These are phyloP conservation scores for Klebsormidium nitens DNA, from an alignment of 139 green algal species.

Conservation along the genomic window DNA sequence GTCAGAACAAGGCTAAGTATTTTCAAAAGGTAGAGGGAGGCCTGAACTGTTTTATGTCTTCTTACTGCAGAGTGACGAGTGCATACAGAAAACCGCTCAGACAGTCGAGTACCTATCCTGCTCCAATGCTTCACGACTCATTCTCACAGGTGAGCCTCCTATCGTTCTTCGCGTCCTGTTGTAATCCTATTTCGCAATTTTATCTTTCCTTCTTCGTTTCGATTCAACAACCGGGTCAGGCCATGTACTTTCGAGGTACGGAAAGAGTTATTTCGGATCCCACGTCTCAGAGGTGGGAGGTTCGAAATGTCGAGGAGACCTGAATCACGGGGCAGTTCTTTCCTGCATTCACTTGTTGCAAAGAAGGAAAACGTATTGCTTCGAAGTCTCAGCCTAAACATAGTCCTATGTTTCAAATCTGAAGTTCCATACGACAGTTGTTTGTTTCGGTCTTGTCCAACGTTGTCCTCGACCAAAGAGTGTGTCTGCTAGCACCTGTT, in stretches of 20 bases:
- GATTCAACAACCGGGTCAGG: background rate
- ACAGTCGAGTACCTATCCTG: constrained; percentile 37
- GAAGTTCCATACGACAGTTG: background rate
- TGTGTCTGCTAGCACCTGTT: background rate
- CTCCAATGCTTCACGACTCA: background rate
- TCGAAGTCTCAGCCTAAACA: too few species aligned
- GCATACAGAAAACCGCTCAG: constrained; percentile 40
- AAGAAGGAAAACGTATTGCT: too few species aligned
- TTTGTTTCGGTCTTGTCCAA: background rate
- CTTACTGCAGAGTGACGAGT: constrained; percentile 45
- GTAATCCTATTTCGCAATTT: background rate
- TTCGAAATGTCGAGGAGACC: too few species aligned
- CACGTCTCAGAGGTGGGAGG: too few species aligned
- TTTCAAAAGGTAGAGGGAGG: too few species aligned
- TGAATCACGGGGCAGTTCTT: too few species aligned
- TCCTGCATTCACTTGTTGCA: too few species aligned
- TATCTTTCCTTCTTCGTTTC: background rate
- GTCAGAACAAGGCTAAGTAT: background rate
- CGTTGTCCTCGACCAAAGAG: constrained; percentile 1
- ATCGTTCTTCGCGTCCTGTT: too few species aligned
- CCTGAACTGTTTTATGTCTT: too few species aligned
- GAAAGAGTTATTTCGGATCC: too few species aligned
- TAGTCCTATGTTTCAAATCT: too few species aligned
- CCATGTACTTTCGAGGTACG: background rate
- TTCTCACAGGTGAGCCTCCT: constrained; percentile 26